Conservation (phyloP, 352 stramenopile species). For the Phytopythium helicoides region DNA sequence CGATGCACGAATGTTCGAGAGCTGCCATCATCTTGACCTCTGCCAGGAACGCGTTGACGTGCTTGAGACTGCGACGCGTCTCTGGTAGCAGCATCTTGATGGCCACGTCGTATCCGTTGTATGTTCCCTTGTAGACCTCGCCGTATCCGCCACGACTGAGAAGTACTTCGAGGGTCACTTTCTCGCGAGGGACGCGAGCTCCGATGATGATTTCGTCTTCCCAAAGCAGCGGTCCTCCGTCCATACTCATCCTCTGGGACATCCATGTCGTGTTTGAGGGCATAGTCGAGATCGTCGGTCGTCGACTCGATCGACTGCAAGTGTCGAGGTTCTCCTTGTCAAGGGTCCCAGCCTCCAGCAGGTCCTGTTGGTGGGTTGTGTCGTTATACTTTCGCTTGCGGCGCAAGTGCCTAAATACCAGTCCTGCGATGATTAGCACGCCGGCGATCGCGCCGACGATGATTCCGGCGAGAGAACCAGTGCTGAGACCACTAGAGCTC, state of each 20-base stretch:
- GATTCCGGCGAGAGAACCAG: slow-evolving; percentile 9
- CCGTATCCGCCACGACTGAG: slow-evolving; percentile 20
- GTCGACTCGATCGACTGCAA: not conserved
- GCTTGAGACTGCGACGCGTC: slow-evolving; percentile 6
- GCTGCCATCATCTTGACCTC: slow-evolving; percentile 19
- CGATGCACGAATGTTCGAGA: slow-evolving; percentile 18
- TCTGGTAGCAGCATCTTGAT: slow-evolving; percentile 17
- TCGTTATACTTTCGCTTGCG: not conserved
- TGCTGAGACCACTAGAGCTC: not conserved
- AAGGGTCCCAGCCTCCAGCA: not conserved
- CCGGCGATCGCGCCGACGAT: slow-evolving; percentile 10
- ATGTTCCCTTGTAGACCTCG: slow-evolving; percentile 23
- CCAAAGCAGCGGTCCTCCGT: slow-evolving; percentile 6
- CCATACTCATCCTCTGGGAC: too few species aligned
- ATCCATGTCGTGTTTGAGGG: not conserved
- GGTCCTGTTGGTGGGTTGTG: not conserved
- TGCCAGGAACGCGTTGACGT: slow-evolving; percentile 18
- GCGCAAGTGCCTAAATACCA: slow-evolving; percentile 5
- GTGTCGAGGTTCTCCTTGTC: too few species aligned
- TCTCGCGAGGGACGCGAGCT: slow-evolving; percentile 11
- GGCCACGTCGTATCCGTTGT: slow-evolving; percentile 16
- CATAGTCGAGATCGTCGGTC: not conserved
- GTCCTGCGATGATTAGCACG: slow-evolving; percentile 12
- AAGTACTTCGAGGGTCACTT: slow-evolving; percentile 5
- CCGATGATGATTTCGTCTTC: slow-evolving; percentile 22